Conservation (phyloP, 441 rosid species). For the Pelargonium citronellum region DNA sequence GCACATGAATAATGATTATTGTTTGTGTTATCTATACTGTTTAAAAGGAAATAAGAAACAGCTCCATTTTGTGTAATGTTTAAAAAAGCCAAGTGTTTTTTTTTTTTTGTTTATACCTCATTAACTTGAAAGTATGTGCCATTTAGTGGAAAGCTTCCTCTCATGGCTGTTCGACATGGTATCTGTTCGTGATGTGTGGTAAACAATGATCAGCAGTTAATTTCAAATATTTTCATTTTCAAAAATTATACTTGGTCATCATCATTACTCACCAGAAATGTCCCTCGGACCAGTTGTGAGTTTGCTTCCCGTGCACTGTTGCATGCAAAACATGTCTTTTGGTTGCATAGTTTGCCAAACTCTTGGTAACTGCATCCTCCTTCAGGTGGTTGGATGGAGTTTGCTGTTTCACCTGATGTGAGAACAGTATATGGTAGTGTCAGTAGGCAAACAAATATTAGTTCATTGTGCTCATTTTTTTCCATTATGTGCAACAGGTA, state of each 20-base stretch:
- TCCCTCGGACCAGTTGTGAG: conserved; percentile 51
- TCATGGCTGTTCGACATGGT: conserved; percentile 94
- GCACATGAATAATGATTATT: conserved; percentile 24
- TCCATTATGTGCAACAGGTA: neutral
- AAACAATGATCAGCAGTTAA: conserved; percentile 1
- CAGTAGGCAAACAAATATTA: neutral
- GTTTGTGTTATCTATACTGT: neutral
- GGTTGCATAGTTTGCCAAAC: conserved; percentile 32
- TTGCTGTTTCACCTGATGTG: conserved; percentile 47
- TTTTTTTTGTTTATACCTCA: conserved; percentile 40
- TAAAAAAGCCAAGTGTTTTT: neutral
- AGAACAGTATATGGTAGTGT: neutral
- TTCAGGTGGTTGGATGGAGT: conserved; percentile 44
- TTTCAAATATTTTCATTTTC: neutral
- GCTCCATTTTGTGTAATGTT: conserved; percentile 4
- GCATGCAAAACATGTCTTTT: conserved; percentile 48
- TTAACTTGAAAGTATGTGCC: conserved; percentile 97
- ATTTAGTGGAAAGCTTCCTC: conserved; percentile 93
- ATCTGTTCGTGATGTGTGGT: conserved; percentile 39
- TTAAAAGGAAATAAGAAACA: conserved; percentile 7
- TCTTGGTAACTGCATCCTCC: conserved; percentile 35
- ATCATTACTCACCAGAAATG: conserved; percentile 42
- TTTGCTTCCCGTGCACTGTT: conserved; percentile 41
- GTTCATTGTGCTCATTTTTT: neutral
- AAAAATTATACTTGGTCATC: neutral